Base-by-base conservation (phyloP, 495 filamentous ascomycete genomes). In the Elasticomyces elasticus region DNA sequence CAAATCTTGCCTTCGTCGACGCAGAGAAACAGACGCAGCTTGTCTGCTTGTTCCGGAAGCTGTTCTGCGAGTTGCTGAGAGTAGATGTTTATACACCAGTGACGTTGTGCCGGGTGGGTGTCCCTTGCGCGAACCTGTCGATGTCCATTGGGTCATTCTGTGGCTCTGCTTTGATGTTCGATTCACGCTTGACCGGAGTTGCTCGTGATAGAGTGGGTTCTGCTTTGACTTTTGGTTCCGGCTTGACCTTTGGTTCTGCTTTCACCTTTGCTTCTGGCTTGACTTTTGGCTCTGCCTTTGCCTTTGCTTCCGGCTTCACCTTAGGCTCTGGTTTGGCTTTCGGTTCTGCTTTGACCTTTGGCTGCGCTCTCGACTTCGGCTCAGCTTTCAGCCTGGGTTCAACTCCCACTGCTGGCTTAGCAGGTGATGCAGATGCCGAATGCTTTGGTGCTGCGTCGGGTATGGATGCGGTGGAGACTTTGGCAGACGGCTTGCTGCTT, bases 1-100 rank as follows among this genome's bases (percentile, higher is more conserved):
- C 49, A 60, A 43, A 58, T 56, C 25, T 46, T 56, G 43, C 38
- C 40, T 35, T 43, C 12, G 35, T 54, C 62, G 45, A 59, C 55
- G 31, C 52, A 59, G 41, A 56, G 33, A 10, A 24, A n/a, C n/a
- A 49, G 40, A 11, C 13, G 20, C 38, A 26, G 13, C 35, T 62
- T 35, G 1, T 24, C 22, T n/a, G 49, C 17, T 9, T 42, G 25
- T 15, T 23, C 15, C 6, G 48, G 48, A 23, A 52, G 60, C 23
- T 30, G 30, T 5, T 45, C 44, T 5, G 30, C 37, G 0, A 66
- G 47, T 2, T 49, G 51, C 1, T 31, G 56, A 37, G 62, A 68
- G 41, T 26, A 46, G 23, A 77, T 55, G 17, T 60, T 50, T 77
- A 77, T 15, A 66, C 64, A 22, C 75, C 73, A 58, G 73, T 75